These are phyloP conservation scores for Vitellaria paradoxa DNA, from an alignment of 179 eudicot species.

Conservation along the genomic window DNA sequence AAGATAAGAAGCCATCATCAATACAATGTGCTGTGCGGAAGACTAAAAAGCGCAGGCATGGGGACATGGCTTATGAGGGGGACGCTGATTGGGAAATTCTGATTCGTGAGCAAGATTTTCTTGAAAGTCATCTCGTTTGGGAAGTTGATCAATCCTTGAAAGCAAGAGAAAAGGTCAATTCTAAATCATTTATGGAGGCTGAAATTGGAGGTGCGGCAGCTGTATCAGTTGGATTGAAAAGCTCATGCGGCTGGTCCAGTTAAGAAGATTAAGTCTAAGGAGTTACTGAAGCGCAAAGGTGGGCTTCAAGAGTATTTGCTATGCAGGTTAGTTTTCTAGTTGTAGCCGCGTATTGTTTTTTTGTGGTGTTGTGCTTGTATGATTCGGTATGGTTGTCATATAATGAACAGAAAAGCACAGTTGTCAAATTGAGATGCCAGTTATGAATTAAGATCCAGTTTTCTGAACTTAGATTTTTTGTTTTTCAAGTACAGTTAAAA, in stretches of 20 bases:
- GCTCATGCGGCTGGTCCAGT: conserved; percentile 74
- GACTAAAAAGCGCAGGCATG: conserved; percentile 77
- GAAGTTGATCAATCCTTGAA: conserved; percentile 37
- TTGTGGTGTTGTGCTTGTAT: conserved; percentile 5
- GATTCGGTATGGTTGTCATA: neutral
- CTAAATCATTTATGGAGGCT: conserved; percentile 35
- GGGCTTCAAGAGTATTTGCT: conserved; percentile 81
- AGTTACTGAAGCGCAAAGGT: conserved; percentile 80
- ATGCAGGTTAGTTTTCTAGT: conserved; percentile 73
- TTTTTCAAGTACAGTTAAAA: neutral
- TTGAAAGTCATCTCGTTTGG: conserved; percentile 32
- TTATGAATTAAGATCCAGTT: neutral
- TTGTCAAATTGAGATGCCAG: neutral
- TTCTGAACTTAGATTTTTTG: neutral
- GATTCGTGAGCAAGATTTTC: conserved; percentile 47
- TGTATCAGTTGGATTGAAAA: conserved; percentile 82
- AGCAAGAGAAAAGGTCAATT: conserved; percentile 37
- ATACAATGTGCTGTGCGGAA: conserved; percentile 63
- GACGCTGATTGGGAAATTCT: conserved; percentile 83
- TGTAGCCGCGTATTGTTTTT: neutral
- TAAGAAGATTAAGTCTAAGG: conserved; percentile 90
- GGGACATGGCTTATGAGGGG: conserved; percentile 97
- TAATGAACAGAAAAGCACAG: neutral
- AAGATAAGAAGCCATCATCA: conserved; percentile 28
- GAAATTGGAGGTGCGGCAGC: conserved; percentile 68